Evolutionary conservation across 768 basidiomycete genomes (phyloP), one percentile per base, ranked within the genome.

Genomic region (Chalciporus pseudorubinellus): DNA sequence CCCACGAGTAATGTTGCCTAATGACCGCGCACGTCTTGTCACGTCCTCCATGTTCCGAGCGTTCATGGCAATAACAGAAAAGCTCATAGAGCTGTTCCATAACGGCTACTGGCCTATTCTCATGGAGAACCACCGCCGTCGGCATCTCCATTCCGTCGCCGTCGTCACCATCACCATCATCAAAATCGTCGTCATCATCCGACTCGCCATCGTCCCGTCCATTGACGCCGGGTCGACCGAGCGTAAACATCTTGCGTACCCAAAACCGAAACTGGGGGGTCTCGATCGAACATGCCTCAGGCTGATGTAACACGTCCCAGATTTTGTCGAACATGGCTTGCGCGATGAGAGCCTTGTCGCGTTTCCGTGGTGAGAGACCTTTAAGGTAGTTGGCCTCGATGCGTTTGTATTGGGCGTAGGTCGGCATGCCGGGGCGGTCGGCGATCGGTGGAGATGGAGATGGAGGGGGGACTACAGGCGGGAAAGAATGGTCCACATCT

Each of bases 181-280:
- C 14, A 13, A 3, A 1, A 21, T 33, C 21, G 7, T 20, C 5
- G 19, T n/a, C 10, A 4, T 24, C 34, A 21, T 4, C n/a, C 34
- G 19, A 14, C 14, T 46, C 44, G 19, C 31, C 3, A 6, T 7
- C 65, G 52, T 41, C 61, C 50, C 20, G 51, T 26, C 19, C 46
- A 49, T 26, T 9, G 1, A 9, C 7, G 26, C 26, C 61, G 50
- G 48, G 55, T 39, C 70, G 70, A 57, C 75, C 74, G 7, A 85
- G 59, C 39, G 68, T 72, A 64, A 92, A 92, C 83, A 86, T 90
- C 74, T 87, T 88, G 60, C 87, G 83, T 12, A 83, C 88, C 89
- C 89, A 91, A 68, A 84, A 89, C 38, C 87, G 79, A 66, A 90
- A 91, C 61, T 89, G 87, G 1, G 87, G 78, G 2, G 80, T 83